phyloP scores from a whole-genome alignment of 2,329 filamentous ascomycete species.

The Paecilomyces formosus region DNA sequence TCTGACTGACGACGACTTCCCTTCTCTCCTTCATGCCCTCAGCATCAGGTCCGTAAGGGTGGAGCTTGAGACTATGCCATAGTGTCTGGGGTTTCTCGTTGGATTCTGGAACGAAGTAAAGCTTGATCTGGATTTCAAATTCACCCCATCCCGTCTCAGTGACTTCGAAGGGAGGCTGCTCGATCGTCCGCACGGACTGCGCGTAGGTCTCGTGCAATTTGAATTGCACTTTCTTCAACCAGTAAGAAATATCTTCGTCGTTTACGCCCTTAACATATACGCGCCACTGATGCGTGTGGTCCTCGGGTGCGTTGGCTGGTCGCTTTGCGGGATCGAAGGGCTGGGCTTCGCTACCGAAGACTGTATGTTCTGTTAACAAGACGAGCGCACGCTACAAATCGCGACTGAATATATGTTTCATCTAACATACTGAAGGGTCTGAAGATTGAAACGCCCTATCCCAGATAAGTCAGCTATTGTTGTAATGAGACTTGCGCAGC shows the following conservation, averaged over 20 bases:
- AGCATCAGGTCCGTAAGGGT: constrained; percentile 74
- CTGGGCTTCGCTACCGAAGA: constrained; percentile 73
- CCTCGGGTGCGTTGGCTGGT: constrained; percentile 67
- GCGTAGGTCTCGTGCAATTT: constrained; percentile 96
- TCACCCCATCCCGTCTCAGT: constrained; percentile 96
- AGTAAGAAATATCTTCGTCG: constrained; percentile 85
- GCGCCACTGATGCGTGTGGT: constrained; percentile 95
- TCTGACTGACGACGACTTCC: constrained; percentile 66
- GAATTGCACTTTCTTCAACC: constrained; percentile 95
- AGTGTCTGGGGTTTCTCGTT: constrained; percentile 93
- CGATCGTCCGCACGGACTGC: constrained; percentile 79
- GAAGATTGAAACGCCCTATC: constrained; percentile 38
- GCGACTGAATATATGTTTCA: neutral
- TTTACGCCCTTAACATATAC: constrained; percentile 89
- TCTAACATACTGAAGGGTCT: constrained; percentile 39
- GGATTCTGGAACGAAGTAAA: constrained; percentile 83
- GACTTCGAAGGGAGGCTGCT: constrained; percentile 74
- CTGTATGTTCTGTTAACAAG: constrained; percentile 30
- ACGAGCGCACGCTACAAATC: neutral
- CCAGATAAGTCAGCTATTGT: constrained; percentile 12
- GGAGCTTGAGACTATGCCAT: constrained; percentile 84
- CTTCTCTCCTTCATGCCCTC: constrained; percentile 63
- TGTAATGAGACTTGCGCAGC: neutral
- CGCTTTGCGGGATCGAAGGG: constrained; percentile 71
- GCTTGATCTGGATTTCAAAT: constrained; percentile 91